phyloP scores from a whole-genome alignment of 805 yeast species.

The Candida coquimbonensis region DNA sequence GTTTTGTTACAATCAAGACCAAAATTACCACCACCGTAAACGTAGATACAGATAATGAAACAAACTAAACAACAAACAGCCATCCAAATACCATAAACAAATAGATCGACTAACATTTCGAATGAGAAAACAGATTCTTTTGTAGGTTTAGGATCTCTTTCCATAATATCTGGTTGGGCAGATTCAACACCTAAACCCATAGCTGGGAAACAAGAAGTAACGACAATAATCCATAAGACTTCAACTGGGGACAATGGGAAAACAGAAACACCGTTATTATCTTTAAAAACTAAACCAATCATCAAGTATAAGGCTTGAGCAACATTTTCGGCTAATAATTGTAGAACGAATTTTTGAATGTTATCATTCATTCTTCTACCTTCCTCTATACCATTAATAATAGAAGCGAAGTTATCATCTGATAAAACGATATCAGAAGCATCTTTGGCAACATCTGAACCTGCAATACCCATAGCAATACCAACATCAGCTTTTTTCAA shows the following conservation, averaged over 20 bases:
- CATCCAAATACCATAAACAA: conserved; percentile 67
- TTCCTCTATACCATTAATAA: conserved; percentile 71
- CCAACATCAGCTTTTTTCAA: conserved; percentile 75
- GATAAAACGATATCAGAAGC: conserved; percentile 71
- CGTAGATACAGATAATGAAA: conserved; percentile 62
- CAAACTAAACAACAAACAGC: conserved; percentile 62
- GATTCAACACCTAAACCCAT: conserved; percentile 72
- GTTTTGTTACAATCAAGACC: conserved; percentile 58
- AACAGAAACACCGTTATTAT: conserved; percentile 56
- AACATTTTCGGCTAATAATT: conserved; percentile 64
- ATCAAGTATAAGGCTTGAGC: conserved; percentile 62
- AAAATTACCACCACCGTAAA: conserved; percentile 55
- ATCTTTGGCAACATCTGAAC: conserved; percentile 81
- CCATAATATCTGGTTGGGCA: conserved; percentile 58
- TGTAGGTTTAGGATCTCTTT: conserved; percentile 54
- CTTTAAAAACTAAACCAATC: conserved; percentile 70
- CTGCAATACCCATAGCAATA: conserved; percentile 77
- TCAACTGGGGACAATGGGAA: conserved; percentile 79
- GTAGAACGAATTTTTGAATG: conserved; percentile 72
- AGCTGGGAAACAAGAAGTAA: conserved; percentile 77
- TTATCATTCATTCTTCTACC: conserved; percentile 76
- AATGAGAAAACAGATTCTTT: conserved; percentile 52
- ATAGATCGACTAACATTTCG: conserved; percentile 64
- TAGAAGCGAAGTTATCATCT: conserved; percentile 76
- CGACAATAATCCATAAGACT: conserved; percentile 72